Evolutionary conservation across 768 basidiomycete genomes (phyloP), one percentile per base, ranked within the genome.

Genomic region (Lactarius quietus): DNA sequence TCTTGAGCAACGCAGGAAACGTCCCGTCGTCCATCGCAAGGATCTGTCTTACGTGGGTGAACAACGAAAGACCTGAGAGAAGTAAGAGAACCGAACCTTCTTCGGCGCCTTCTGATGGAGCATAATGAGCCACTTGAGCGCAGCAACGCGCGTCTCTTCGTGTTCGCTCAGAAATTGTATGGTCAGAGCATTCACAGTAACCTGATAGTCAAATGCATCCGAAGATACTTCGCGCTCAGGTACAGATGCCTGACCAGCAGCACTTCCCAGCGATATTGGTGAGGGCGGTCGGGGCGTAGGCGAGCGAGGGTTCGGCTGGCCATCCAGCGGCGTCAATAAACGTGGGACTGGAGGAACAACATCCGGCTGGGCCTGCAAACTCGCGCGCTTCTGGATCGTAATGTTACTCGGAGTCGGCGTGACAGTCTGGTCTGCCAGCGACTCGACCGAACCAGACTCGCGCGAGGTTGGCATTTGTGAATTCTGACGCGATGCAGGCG

Each of bases 121-220:
- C 97, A 99, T 99, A 63, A 97, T 88, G 43, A 99, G 79, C 97
- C 97, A 99, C 76, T 96, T 95, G 70, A 99, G 75, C 3, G 96
- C 95, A 31, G 95, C 94, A 6, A 98, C 93, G 57, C 95, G 81
- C 0, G 97, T 98, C 73, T 98, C 95, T 73, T 97, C 96, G 70
- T 92, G 94, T 76, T 99, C 96, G 75, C 92, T 95, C 76, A 98
- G 73, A 74, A 99, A 95, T 70, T 97, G 95, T 57, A 97, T 80
- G 5, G 94, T 97, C 68, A 99, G 76, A 57, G 91, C 92, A 72
- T 92, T 93, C 59, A 99, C 96, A 0, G 94, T 98, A 23, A 87
- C 84, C 69, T 93, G 90, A 71, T 97, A 97, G 73, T 97, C 93
- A 71, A 99, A 93, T 3, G 83, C 82, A 73, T 95, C 94, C 20